phyloP scores from a whole-genome alignment of 2,329 filamentous ascomycete species.

The Xylariaceae sp. region DNA sequence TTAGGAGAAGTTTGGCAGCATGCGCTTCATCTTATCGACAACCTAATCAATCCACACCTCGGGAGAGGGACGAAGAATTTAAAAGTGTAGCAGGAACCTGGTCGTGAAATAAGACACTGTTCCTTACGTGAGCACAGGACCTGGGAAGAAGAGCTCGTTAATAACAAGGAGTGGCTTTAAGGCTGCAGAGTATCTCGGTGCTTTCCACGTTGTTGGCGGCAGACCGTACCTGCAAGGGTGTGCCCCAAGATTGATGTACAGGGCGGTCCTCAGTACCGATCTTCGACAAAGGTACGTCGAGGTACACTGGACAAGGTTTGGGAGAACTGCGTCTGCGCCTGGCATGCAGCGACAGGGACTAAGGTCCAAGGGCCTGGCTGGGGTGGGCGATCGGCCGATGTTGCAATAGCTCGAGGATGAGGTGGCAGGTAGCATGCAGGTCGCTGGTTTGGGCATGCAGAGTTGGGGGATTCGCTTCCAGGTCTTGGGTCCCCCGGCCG shows the following conservation, averaged over 20 bases:
- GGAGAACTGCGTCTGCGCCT: slow-evolving; percentile 25
- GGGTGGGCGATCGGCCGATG: slow-evolving; percentile 36
- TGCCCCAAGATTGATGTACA: slow-evolving; percentile 29
- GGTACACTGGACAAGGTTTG: slow-evolving; percentile 28
- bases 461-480: slow-evolving; percentile 26
- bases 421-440: slow-evolving; percentile 44
- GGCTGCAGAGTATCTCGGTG: slow-evolving; percentile 30
- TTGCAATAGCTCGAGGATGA: slow-evolving; percentile 41
- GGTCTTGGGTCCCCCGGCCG: slow-evolving; percentile 16
- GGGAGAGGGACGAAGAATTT: slow-evolving; percentile 10
- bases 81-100: slow-evolving; percentile 20
- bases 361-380: slow-evolving; percentile 32
- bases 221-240: slow-evolving; percentile 29
- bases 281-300: slow-evolving; percentile 31
- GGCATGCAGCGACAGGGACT: slow-evolving; percentile 28
- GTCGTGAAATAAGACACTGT: slow-evolving; percentile 23
- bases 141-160: slow-evolving; percentile 23
- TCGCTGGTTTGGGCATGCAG: slow-evolving; percentile 38
- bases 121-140: slow-evolving; percentile 22
- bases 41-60: slow-evolving; percentile 25
- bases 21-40: slow-evolving; percentile 30
- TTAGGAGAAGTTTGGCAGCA: slow-evolving; percentile 27
- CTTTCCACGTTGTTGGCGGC: slow-evolving; percentile 29
- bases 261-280: slow-evolving; percentile 31
- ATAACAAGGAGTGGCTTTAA: slow-evolving; percentile 28